Conservation (phyloP, 1,284 basidiomycete species). For the Fistulinella cinereoalba region DNA sequence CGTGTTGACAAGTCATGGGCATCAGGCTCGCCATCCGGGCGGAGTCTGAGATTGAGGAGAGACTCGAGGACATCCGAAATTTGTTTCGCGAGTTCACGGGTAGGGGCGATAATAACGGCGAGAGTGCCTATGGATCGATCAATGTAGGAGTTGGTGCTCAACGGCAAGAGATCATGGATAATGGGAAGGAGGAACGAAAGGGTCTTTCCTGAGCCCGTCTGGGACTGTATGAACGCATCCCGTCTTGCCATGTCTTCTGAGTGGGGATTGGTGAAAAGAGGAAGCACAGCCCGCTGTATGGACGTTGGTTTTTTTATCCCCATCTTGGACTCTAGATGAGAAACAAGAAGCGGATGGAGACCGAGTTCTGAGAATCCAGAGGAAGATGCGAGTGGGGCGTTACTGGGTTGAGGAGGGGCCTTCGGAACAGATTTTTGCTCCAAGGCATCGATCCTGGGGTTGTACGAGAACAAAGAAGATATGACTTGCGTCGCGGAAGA, state of each 20-base stretch:
- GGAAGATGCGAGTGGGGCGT: conserved; percentile 75
- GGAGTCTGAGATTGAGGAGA: conserved; percentile 75
- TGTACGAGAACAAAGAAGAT: conserved; percentile 88
- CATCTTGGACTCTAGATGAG: conserved; percentile 83
- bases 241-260: conserved; percentile 45
- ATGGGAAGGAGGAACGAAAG: conserved; percentile 94
- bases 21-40: conserved; percentile 53
- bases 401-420: conserved; percentile 59
- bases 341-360: conserved; percentile 76
- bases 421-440: conserved; percentile 29
- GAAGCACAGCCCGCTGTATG: conserved; percentile 84
- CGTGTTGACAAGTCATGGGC: conserved; percentile 49
- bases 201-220: conserved; percentile 98
- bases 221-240: conserved; percentile 94
- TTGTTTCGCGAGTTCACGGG: conserved; percentile 93
- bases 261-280: conserved; percentile 58
- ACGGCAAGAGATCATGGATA: conserved; percentile 88
- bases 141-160: conserved; percentile 85
- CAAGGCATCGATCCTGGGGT: conserved; percentile 60
- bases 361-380: conserved; percentile 76
- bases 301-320: conserved; percentile 84
- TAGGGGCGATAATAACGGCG: conserved; percentile 92
- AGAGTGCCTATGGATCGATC: conserved; percentile 89
- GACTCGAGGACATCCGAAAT: conserved; percentile 93
- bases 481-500: conserved; percentile 72